Conservation (phyloP, 2,329 filamentous ascomycete genomes). For the Dothideomycetes sp. region DNA sequence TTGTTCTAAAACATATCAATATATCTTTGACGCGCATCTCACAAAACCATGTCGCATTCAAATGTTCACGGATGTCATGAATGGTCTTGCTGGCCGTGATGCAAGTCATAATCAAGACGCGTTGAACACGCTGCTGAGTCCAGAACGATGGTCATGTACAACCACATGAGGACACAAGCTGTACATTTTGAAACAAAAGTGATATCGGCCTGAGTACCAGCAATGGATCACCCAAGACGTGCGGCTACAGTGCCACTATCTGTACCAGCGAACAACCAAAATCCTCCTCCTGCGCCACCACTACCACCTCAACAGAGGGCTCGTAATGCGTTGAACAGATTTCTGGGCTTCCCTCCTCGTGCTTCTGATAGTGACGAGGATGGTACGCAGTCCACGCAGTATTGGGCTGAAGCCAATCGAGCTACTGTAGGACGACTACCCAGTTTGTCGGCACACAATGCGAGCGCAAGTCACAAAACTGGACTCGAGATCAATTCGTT, state of each 20-base stretch:
- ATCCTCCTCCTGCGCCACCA: slow-evolving; percentile 11
- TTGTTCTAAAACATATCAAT: too few relatives aligned
- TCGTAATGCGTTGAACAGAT: slow-evolving; percentile 33
- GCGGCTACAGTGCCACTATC: slow-evolving; percentile 8
- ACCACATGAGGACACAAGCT: not conserved
- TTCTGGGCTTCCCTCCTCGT: slow-evolving; percentile 44
- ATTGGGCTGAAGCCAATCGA: slow-evolving; percentile 20
- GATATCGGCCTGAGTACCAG: not conserved
- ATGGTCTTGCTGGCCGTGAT: too few relatives aligned
- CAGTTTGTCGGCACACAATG: slow-evolving; percentile 25
- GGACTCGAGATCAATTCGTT: slow-evolving; percentile 52
- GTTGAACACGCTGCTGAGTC: not conserved
- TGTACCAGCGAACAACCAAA: slow-evolving; percentile 3
- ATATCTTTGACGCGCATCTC: too few relatives aligned
- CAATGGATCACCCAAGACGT: slow-evolving; percentile 7
- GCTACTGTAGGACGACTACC: slow-evolving; percentile 7
- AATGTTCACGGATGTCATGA: too few relatives aligned
- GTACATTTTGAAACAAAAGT: not conserved
- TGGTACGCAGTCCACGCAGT: slow-evolving; percentile 23
- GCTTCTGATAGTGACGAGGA: slow-evolving; percentile 27
- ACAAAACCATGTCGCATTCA: too few relatives aligned
- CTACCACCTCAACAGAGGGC: slow-evolving; percentile 12
- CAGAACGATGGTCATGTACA: not conserved
- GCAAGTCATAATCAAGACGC: too few relatives aligned
- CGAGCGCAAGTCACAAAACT: slow-evolving; percentile 51